These are phyloP conservation scores for Lindgomyces ingoldianus DNA, from an alignment of 495 filamentous ascomycete genomes.

Conservation along the genomic window DNA sequence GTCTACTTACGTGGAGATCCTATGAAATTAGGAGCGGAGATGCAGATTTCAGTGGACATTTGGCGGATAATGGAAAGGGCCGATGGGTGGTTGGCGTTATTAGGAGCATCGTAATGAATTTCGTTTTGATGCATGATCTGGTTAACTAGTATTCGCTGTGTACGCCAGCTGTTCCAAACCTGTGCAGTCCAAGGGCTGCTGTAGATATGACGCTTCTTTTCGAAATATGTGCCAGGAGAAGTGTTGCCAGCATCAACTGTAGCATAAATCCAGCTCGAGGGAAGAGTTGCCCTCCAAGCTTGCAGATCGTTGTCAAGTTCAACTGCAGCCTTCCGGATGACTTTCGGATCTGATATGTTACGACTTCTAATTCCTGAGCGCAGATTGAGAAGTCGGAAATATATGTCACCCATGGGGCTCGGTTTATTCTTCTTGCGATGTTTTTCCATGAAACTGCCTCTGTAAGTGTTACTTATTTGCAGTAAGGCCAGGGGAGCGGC, in stretches of 20 bases:
- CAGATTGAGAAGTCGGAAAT: slow-evolving; percentile 15
- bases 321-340: slow-evolving; percentile 5
- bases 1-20: neutral
- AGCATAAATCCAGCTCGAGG: slow-evolving; percentile 7
- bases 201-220: slow-evolving; percentile 11
- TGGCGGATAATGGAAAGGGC: neutral
- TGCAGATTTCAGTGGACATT: slow-evolving; percentile 1
- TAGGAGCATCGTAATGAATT: neutral
- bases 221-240: neutral
- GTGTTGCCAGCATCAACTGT: neutral
- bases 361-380: slow-evolving; percentile 16
- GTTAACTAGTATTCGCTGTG: slow-evolving; percentile 16
- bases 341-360: slow-evolving; percentile 1
- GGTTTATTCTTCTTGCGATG: neutral
- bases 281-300: slow-evolving; percentile 7
- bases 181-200: slow-evolving; percentile 7
- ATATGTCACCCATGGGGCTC: slow-evolving; percentile 10
- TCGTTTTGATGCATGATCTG: slow-evolving; percentile 7
- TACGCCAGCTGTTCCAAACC: slow-evolving; percentile 28
- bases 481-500: slow-evolving; percentile 9
- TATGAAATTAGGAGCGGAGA: neutral
- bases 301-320: slow-evolving; percentile 3
- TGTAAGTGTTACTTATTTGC: neutral
- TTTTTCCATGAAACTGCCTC: slow-evolving; percentile 2
- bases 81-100: neutral